phyloP scores from a whole-genome alignment of 345 rosid species.

The Acer campestre region DNA sequence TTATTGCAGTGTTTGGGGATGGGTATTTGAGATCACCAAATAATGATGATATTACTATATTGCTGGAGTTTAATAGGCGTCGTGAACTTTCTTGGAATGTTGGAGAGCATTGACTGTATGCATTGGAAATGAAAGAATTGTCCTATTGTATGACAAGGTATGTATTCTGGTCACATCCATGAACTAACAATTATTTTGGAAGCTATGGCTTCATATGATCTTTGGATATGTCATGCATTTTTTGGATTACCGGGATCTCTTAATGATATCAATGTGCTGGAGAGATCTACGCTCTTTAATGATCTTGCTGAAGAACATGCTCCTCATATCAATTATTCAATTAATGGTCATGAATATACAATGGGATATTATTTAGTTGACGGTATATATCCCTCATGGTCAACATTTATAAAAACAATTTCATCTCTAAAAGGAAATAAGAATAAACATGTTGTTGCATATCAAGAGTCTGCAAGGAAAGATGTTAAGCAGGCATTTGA shows the following conservation, averaged over 20 bases:
- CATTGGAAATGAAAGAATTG: background rate
- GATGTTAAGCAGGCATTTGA: background rate
- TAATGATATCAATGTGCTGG: background rate
- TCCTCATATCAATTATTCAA: background rate
- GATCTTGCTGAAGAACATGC: background rate
- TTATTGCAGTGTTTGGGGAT: background rate
- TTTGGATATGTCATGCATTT: background rate
- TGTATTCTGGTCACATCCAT: background rate
- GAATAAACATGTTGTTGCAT: background rate
- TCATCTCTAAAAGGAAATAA: background rate
- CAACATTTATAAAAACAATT: background rate
- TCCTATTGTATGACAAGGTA: background rate
- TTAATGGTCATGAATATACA: background rate
- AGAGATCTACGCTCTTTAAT: background rate
- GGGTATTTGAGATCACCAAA: background rate
- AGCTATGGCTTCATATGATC: background rate
- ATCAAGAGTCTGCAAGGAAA: background rate
- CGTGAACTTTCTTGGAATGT: background rate
- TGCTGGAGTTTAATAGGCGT: background rate
- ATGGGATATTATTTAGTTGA: background rate
- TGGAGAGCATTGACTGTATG: background rate
- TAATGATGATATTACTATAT: background rate
- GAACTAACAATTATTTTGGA: background rate
- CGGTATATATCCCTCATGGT: background rate
- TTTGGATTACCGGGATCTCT: background rate